phyloP scores from a whole-genome alignment of 768 basidiomycete species.

The Kwoniella sp. region DNA sequence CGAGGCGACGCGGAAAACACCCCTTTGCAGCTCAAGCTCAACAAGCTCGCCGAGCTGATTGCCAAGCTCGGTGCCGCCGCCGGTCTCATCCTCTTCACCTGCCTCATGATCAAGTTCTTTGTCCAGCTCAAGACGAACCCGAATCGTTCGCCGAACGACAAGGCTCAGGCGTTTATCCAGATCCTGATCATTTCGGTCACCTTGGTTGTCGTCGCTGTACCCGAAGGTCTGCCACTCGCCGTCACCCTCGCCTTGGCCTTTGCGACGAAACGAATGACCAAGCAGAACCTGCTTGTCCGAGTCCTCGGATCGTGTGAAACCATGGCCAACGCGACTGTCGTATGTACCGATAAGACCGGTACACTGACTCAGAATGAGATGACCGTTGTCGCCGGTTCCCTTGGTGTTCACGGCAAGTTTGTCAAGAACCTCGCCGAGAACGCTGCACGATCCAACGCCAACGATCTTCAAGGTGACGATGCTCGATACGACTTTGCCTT shows the following conservation, averaged over 20 bases:
- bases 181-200: constrained; percentile 94
- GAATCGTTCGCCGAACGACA: constrained; percentile 65
- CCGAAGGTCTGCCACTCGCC: constrained; percentile 90
- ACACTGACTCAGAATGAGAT: constrained; percentile 93
- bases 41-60: constrained; percentile 87
- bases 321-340: constrained; percentile 95
- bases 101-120: constrained; percentile 91
- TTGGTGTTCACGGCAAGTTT: constrained; percentile 92
- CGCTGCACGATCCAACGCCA: constrained; percentile 65
- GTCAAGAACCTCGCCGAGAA: constrained; percentile 73
- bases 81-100: constrained; percentile 72
- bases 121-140: constrained; percentile 73
- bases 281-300: constrained; percentile 89
- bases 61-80: constrained; percentile 82
- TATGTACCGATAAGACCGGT: constrained; percentile 57
- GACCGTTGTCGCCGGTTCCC: constrained; percentile 91
- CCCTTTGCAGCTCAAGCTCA: constrained; percentile 89
- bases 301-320: constrained; percentile 96
- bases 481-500: constrained; percentile 70
- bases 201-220: constrained; percentile 78
- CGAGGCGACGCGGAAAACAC: constrained; percentile 82
- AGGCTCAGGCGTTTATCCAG: constrained; percentile 84
- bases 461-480: constrained; percentile 52
- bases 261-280: constrained; percentile 96
- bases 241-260: constrained; percentile 95